Conservation (phyloP, 371 early-diverging fungal species). For the Coemansia sp. region DNA sequence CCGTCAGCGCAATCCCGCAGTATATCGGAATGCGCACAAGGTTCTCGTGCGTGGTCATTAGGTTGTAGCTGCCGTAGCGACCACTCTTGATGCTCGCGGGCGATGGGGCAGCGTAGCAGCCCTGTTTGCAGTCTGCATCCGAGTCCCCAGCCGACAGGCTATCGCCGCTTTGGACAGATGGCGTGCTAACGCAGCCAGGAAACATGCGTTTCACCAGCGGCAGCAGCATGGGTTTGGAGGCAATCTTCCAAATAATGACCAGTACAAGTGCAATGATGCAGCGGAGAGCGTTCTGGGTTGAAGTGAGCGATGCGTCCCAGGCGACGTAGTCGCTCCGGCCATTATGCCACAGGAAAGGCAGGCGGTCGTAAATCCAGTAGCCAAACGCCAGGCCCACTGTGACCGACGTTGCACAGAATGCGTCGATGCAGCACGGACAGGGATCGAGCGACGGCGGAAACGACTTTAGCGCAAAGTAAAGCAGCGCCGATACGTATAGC, state of each 20-base stretch:
- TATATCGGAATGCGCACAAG: conserved; percentile 51
- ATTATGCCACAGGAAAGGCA: conserved; percentile 33
- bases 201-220: conserved; percentile 13
- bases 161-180: background rate
- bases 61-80: conserved; percentile 38
- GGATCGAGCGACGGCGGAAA: conserved; percentile 45
- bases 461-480: conserved; percentile 34
- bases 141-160: background rate
- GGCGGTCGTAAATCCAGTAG: conserved; percentile 32
- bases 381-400: conserved; percentile 32
- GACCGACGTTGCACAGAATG: conserved; percentile 45
- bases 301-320: conserved; percentile 39
- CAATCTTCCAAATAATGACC: conserved; percentile 46
- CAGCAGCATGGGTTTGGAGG: conserved; percentile 36
- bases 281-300: conserved; percentile 29
- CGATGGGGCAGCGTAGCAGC: conserved; percentile 15
- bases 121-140: background rate
- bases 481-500: conserved; percentile 29
- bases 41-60: conserved; percentile 46
- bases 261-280: conserved; percentile 29
- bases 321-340: conserved; percentile 34
- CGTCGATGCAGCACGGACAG: conserved; percentile 47
- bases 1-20: conserved; percentile 39
- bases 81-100: conserved; percentile 15
- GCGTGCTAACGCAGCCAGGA: background rate